Conservation (phyloP, 805 yeast genomes). For the Lipomyces oligophaga region DNA sequence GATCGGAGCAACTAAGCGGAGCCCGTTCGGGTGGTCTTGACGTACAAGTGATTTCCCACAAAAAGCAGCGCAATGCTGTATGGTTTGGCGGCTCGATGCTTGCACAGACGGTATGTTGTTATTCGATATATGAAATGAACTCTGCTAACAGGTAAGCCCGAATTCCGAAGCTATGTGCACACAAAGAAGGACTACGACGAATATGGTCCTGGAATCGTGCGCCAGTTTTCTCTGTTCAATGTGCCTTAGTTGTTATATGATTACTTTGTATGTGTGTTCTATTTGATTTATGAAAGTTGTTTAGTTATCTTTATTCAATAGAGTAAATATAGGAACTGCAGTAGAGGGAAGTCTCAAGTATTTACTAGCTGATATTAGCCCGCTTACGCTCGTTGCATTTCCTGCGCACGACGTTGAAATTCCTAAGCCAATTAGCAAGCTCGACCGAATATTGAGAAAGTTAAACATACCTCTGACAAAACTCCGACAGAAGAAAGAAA, state of each 20-base stretch:
- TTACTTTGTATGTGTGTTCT: no score
- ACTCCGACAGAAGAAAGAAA: constrained; percentile 50
- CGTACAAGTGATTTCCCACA: constrained; percentile 94
- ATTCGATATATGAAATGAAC: no score
- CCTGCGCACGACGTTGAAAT: no score
- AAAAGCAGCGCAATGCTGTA: constrained; percentile 96
- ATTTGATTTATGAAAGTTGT: no score
- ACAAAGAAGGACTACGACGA: constrained; percentile 97
- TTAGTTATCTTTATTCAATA: no score
- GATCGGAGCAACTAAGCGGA: constrained; percentile 68
- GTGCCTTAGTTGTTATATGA: constrained; percentile 57
- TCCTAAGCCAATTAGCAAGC: no score
- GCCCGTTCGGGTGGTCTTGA: constrained; percentile 88
- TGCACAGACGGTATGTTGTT: constrained; percentile 76
- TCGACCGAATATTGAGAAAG: no score
- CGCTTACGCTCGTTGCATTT: no score
- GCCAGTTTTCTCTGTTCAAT: constrained; percentile 91
- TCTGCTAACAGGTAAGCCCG: no score
- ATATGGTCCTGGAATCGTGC: constrained; percentile 94
- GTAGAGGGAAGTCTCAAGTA: no score
- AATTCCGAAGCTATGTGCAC: constrained; percentile 92
- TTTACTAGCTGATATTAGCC: no score
- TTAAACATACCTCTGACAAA: constrained; percentile 20
- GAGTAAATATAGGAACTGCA: no score
- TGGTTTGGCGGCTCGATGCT: constrained; percentile 98